Percentiles rank a stretch among this genome's conserved stretches.
These are phyloP conservation scores for Fusarium globosum DNA, from an alignment of 2,329 filamentous ascomycete species.

Conservation along the genomic window DNA sequence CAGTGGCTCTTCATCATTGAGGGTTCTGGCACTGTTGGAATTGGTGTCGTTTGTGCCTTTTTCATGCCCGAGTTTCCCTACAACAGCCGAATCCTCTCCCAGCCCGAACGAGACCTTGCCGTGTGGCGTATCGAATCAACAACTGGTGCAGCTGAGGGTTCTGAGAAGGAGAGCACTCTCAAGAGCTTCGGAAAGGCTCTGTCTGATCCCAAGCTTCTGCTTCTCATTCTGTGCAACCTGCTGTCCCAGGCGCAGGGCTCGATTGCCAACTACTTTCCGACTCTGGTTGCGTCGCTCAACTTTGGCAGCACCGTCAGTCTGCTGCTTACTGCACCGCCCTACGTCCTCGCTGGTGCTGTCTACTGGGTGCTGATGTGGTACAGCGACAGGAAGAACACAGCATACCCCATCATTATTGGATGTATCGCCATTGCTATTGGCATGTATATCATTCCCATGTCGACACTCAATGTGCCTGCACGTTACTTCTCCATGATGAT, in stretches of 20 bases:
- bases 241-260: constrained; percentile 52
- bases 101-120: constrained; percentile 46
- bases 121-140: constrained; percentile 51
- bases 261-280: constrained; percentile 46
- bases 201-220: constrained; percentile 51
- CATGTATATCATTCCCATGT: constrained; percentile 54
- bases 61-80: constrained; percentile 33
- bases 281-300: constrained; percentile 48
- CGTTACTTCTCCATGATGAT: constrained; percentile 58
- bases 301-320: constrained; percentile 53
- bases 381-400: constrained; percentile 52
- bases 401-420: constrained; percentile 50
- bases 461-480: constrained; percentile 51
- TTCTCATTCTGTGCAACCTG: constrained; percentile 53
- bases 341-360: constrained; percentile 53
- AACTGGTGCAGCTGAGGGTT: constrained; percentile 53
- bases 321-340: constrained; percentile 59
- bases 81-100: constrained; percentile 51
- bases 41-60: background rate
- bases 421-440: constrained; percentile 49
- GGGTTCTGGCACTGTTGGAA: background rate
- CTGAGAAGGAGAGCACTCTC: background rate
- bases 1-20: constrained; percentile 37
- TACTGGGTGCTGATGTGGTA: constrained; percentile 51
- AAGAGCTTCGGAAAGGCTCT: constrained; percentile 47